Percentiles rank a stretch among this genome's conserved stretches.
These are phyloP conservation scores for Aspergillus sp. DNA, from an alignment of 2,329 filamentous ascomycete genomes.

Conservation along the genomic window DNA sequence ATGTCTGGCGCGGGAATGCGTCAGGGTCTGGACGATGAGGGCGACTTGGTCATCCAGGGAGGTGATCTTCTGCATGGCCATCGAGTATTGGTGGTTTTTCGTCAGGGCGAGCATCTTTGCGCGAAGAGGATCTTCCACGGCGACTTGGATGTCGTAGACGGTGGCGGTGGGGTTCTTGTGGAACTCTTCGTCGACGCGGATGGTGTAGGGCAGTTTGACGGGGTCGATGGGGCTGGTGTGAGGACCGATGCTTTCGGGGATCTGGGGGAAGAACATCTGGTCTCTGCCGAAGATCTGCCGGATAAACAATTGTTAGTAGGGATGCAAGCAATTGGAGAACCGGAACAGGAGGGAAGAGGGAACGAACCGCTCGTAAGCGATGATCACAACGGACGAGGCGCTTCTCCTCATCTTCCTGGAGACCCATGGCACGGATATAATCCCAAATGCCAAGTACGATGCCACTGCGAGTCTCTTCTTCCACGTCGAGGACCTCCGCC, in stretches of 20 bases:
- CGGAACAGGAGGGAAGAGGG: neutral
- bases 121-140: constrained; percentile 78
- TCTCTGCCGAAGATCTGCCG: constrained; percentile 70
- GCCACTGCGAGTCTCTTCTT: constrained; percentile 82
- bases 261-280: constrained; percentile 78
- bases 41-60: constrained; percentile 82
- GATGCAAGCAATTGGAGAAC: neutral
- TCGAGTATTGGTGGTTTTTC: constrained; percentile 67
- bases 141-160: constrained; percentile 85
- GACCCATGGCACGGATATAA: constrained; percentile 79
- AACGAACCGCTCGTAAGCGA: constrained; percentile 68
- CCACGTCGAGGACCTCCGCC: constrained; percentile 79
- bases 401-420: constrained; percentile 95
- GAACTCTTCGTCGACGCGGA: constrained; percentile 84
- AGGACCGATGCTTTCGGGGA: constrained; percentile 74
- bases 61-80: constrained; percentile 73
- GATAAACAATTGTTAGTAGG: neutral
- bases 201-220: constrained; percentile 83
- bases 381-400: constrained; percentile 89
- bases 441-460: constrained; percentile 93
- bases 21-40: constrained; percentile 76
- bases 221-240: constrained; percentile 80
- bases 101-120: constrained; percentile 65
- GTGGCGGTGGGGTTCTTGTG: constrained; percentile 74
- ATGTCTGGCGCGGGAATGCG: constrained; percentile 85